A percentile compares a stretch with the other conserved stretches of the same genome.
These are phyloP conservation scores for Arxiozyma slooffiae DNA, from an alignment of 1,139 yeast genomes.

Conservation along the genomic window DNA sequence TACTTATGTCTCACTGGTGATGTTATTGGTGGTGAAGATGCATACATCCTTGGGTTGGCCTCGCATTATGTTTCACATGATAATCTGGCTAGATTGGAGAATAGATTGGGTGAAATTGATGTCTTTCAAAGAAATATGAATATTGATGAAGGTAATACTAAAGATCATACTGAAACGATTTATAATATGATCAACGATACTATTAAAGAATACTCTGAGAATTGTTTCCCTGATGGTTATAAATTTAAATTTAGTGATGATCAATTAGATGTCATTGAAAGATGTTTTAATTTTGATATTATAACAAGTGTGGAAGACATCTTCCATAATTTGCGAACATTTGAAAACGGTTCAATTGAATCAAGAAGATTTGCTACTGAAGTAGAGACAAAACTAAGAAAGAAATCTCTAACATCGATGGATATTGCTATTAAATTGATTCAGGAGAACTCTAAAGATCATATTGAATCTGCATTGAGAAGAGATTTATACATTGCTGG, in stretches of 20 bases:
- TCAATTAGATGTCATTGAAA: slow-evolving; percentile 55
- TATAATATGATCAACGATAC: slow-evolving; percentile 50
- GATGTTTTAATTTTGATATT: slow-evolving; percentile 44
- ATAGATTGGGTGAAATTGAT: slow-evolving; percentile 47
- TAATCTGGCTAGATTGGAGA: slow-evolving; percentile 50
- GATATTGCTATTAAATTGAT: slow-evolving; percentile 64
- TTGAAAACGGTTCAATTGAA: slow-evolving; percentile 25
- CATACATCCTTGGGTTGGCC: slow-evolving; percentile 73
- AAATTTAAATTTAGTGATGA: slow-evolving; percentile 49
- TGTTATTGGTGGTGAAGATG: slow-evolving; percentile 65
- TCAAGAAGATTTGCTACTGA: slow-evolving; percentile 59
- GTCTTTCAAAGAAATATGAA: slow-evolving; percentile 6
- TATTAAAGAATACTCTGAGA: slow-evolving; percentile 61
- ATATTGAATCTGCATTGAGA: slow-evolving; percentile 57
- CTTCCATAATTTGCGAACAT: slow-evolving; percentile 42
- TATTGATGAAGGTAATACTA: neutral
- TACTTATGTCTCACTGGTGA: slow-evolving; percentile 84
- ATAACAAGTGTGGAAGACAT: slow-evolving; percentile 52
- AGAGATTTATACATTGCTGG: slow-evolving; percentile 73
- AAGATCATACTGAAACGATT: slow-evolving; percentile 4
- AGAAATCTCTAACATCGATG: slow-evolving; percentile 64
- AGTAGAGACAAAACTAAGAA: slow-evolving; percentile 45
- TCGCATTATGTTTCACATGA: slow-evolving; percentile 77
- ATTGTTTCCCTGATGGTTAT: slow-evolving; percentile 57
- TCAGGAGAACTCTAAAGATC: slow-evolving; percentile 49